Evolutionary conservation across 2,329 filamentous ascomycete genomes (phyloP).

Genomic region (Cercospora sp.): DNA sequence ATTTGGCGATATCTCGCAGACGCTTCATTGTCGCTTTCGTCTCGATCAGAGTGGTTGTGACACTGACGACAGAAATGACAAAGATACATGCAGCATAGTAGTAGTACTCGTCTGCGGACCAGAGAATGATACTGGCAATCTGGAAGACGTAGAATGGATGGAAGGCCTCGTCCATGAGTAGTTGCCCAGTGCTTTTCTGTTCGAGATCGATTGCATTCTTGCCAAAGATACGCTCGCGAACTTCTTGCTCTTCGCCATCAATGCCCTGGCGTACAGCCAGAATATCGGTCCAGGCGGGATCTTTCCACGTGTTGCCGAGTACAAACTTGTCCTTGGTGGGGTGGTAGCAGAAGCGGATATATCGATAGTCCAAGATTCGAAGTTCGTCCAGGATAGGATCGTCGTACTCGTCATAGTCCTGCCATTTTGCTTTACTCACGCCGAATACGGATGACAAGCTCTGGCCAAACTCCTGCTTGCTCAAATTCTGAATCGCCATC

Average conservation of each 20-base stretch:
- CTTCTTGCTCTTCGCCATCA: conserved; percentile 82
- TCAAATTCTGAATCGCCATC: conserved; percentile 73
- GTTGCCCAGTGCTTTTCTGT: conserved; percentile 78
- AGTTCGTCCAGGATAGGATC: conserved; percentile 77
- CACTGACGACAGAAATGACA: conserved; percentile 88
- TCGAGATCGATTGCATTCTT: conserved; percentile 89
- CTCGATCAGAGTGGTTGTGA: conserved; percentile 83
- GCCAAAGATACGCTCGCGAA: conserved; percentile 83
- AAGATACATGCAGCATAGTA: conserved; percentile 97
- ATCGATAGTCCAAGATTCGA: conserved; percentile 84
- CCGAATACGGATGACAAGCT: conserved; percentile 71
- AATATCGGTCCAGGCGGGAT: conserved; percentile 82
- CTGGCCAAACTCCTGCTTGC: conserved; percentile 59
- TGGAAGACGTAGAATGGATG: conserved; percentile 99
- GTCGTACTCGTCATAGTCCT: conserved; percentile 68
- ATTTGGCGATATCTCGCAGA: conserved; percentile 85
- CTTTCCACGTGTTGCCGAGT: conserved; percentile 87
- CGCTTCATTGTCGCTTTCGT: conserved; percentile 90
- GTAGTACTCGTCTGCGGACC: conserved; percentile 95
- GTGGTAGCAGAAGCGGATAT: conserved; percentile 90
- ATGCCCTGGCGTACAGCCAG: conserved; percentile 74
- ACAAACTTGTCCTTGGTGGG: conserved; percentile 86
- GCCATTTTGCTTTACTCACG: conserved; percentile 60
- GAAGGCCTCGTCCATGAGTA: conserved; percentile 91
- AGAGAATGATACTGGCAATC: conserved; percentile 87